Base-by-base conservation (phyloP, 2,329 filamentous ascomycete species). In the Chrysosporium queenslandicum region DNA sequence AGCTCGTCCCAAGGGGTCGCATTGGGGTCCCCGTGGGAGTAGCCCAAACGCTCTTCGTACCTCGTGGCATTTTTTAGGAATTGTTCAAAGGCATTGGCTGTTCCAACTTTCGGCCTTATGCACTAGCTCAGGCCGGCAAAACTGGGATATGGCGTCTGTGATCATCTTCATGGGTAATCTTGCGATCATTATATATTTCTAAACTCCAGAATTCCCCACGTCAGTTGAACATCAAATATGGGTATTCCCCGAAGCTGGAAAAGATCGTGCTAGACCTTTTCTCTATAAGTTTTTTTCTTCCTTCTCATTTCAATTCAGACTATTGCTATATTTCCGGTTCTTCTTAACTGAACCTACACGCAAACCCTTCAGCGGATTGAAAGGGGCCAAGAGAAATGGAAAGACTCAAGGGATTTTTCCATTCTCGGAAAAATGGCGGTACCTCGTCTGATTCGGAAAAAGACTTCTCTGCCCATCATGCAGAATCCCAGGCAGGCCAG, bases 401-500 rank as follows among this genome's bases (percentile, higher is more conserved):
- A 20, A 52, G 47, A 32, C 23, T 52, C 11, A 52, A 47, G 42
- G 36, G 36, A 32, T 51, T 45, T 45, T 36, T 51, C 9, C 34
- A 41, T 21, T 41, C 32, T 6, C 25, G 43, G 27, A 30, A 42
- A 21, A 36, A 50, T 27, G 14, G 23, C 2, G n/a, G n/a, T n/a
- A 16, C 29, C 1, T 39, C 51, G 2, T 39, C 46, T 9, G 39
- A 36, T 4, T 45, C 32, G 4, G 51, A 53, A 20, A 49, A 53
- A 5, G 47, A 50, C n/a, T 40, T 41, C 16, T 42, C 27, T 11
- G 29, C 46, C 12, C 45, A 43, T 5, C 50, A 53, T 42, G 48
- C 52, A 40, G 49, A 54, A 37, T 29, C 53, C 7, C 34, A 48
- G 21, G 36, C 41, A 27, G 51, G 41, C n/a, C 51, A 49, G n/a